phyloP scores from a whole-genome alignment of 202 grass and related monocot genomes.

The Tripidium arundinaceum region DNA sequence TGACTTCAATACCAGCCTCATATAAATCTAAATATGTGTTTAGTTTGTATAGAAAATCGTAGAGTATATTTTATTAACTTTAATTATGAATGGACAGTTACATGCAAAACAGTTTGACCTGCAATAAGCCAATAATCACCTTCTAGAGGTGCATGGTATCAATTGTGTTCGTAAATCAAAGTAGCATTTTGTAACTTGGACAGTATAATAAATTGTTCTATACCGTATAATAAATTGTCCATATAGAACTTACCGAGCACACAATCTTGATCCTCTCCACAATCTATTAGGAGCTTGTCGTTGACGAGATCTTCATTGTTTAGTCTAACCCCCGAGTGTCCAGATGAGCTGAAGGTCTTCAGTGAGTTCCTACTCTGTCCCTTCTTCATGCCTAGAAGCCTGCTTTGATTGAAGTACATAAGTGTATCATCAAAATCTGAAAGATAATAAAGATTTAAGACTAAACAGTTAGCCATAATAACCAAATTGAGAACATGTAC shows the following conservation, averaged over 20 bases:
- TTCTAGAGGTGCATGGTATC: neutral
- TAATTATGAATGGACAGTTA: neutral
- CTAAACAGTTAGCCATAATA: neutral
- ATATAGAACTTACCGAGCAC: conserved; percentile 68
- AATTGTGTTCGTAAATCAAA: conserved; percentile 4
- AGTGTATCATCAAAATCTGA: neutral
- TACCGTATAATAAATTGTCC: neutral
- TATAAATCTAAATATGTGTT: neutral
- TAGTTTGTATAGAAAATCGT: neutral
- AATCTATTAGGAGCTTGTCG: conserved; percentile 82
- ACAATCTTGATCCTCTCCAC: conserved; percentile 88
- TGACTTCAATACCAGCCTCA: neutral
- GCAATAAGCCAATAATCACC: neutral
- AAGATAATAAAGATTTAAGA: neutral
- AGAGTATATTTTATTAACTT: neutral
- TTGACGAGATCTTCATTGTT: conserved; percentile 44
- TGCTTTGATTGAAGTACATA: conserved; percentile 26
- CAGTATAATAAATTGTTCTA: neutral
- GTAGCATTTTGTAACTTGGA: neutral
- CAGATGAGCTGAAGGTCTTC: conserved; percentile 53
- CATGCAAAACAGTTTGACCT: neutral
- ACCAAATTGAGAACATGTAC: neutral
- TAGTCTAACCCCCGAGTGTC: conserved; percentile 38
- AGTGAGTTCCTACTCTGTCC: conserved; percentile 26
- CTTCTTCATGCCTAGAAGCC: conserved; percentile 22